Base-by-base conservation (phyloP, 345 rosid species). In the Lumnitzera racemosa region DNA sequence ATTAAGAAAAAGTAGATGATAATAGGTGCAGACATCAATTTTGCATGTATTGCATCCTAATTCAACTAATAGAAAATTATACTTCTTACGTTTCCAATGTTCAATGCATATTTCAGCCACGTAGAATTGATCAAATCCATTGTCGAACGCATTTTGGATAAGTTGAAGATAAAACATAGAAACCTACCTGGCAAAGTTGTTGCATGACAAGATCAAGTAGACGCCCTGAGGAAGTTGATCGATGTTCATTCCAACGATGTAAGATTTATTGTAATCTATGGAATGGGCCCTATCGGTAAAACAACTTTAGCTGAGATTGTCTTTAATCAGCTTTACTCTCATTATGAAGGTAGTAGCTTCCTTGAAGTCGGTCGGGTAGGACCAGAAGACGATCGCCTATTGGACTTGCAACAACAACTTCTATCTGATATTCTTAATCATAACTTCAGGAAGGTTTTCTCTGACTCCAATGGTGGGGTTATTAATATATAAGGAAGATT, bases 321-420 rank as follows among this genome's bases (percentile, higher is more conserved):
- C 27, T 58, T 6, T 23, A 64, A 61, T 15, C 60, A 59, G 55
- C 15, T 78, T 9, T 20, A 58, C 0, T 3, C 0, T 49, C 50
- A 49, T 15, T 81, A 68, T 31, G 46, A 69, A 56, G 56, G 61
- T 0, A 56, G 70, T 24, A 49, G 58, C 25, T 78, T 81, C 61
- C 59, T 78, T 11, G 15, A 57, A 0, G 53, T 73, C 3, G 68
- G 78, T 24, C 61, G 77, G 57, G 70, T 4, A 60, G n/a, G 3
- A n/a, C 15, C 0, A 2, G 11, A 54, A 4, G 1, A 12, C 4
- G 16, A 0, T 36, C 49, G 67, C 29, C 1, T n/a, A 9, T 24
- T 17, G 7, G 0, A 3, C 0, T 58, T 69, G 12, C 63, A 69
- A 31, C 20, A 47, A 20, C 8, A 12, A 53, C 54, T 69, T 16